Evolutionary conservation across 2,329 filamentous ascomycete species (phyloP).

Genomic region (Paecilomyces dactylethromorphus): DNA sequence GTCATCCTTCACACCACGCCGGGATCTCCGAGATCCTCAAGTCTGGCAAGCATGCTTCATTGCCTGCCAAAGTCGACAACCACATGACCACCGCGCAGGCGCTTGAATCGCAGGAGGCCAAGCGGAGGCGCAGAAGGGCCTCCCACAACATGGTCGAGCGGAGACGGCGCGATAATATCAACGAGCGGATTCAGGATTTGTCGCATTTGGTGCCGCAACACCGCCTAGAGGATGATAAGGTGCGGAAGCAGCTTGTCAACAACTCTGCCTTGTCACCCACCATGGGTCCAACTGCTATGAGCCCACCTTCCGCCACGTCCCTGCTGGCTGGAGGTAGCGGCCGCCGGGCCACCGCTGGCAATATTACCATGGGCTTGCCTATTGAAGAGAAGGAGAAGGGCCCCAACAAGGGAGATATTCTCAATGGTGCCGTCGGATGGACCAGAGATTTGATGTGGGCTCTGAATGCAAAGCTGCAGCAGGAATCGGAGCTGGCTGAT

Average conservation of each 20-base stretch:
- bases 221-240: constrained; percentile 92
- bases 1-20: constrained; percentile 48
- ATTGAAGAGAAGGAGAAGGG: constrained; percentile 98
- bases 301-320: constrained; percentile 64
- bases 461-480: constrained; percentile 78
- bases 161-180: constrained; percentile 93
- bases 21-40: constrained; percentile 87
- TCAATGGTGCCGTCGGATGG: constrained; percentile 96
- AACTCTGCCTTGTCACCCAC: constrained; percentile 84
- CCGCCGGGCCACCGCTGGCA: constrained; percentile 69
- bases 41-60: constrained; percentile 73
- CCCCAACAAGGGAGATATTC: constrained; percentile 96
- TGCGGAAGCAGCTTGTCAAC: constrained; percentile 88
- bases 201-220: constrained; percentile 89
- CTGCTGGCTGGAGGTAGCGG: constrained; percentile 79
- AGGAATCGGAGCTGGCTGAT: constrained; percentile 80
- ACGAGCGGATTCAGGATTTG: constrained; percentile 94
- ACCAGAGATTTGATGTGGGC: constrained; percentile 98
- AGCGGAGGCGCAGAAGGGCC: constrained; percentile 81
- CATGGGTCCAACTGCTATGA: constrained; percentile 62
- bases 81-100: constrained; percentile 36
- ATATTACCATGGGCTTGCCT: constrained; percentile 86
- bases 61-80: constrained; percentile 76
- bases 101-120: constrained; percentile 82
- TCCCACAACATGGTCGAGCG: constrained; percentile 97